phyloP scores from a whole-genome alignment of 2,329 filamentous ascomycete genomes.

The Aureobasidium zeae region DNA sequence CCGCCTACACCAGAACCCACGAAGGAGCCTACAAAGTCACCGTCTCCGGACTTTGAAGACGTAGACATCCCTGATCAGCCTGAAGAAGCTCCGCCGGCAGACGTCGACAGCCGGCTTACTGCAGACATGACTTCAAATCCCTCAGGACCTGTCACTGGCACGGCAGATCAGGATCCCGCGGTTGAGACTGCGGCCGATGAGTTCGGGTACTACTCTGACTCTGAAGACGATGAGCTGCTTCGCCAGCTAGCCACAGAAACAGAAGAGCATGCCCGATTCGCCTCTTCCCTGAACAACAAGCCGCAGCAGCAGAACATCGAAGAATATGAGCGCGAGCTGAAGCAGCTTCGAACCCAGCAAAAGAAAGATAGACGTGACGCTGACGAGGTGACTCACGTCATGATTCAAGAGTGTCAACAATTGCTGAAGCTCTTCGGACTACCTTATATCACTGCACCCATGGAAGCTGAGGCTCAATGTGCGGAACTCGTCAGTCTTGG shows the following conservation, averaged over 20 bases:
- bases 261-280: constrained; percentile 89
- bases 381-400: constrained; percentile 91
- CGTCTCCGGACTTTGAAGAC: constrained; percentile 42
- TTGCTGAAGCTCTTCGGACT: constrained; percentile 84
- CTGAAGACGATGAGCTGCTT: constrained; percentile 84
- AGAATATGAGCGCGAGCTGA: constrained; percentile 80
- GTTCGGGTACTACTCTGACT: constrained; percentile 57
- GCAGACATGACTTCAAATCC: background rate
- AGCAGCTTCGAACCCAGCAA: constrained; percentile 81
- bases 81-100: background rate
- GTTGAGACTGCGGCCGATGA: constrained; percentile 26
- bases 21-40: constrained; percentile 13
- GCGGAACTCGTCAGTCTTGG: constrained; percentile 79
- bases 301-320: constrained; percentile 59
- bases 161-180: constrained; percentile 21
- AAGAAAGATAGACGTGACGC: constrained; percentile 93
- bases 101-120: background rate
- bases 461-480: constrained; percentile 98
- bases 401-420: constrained; percentile 92
- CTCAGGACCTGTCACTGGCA: constrained; percentile 9
- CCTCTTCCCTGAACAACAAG: constrained; percentile 73
- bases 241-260: constrained; percentile 80
- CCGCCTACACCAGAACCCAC: constrained; percentile 18
- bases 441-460: constrained; percentile 92
- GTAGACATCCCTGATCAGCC: constrained; percentile 30